These are phyloP conservation scores for Eutypella sp. DNA, from an alignment of 2,329 filamentous ascomycete genomes.

Conservation along the genomic window DNA sequence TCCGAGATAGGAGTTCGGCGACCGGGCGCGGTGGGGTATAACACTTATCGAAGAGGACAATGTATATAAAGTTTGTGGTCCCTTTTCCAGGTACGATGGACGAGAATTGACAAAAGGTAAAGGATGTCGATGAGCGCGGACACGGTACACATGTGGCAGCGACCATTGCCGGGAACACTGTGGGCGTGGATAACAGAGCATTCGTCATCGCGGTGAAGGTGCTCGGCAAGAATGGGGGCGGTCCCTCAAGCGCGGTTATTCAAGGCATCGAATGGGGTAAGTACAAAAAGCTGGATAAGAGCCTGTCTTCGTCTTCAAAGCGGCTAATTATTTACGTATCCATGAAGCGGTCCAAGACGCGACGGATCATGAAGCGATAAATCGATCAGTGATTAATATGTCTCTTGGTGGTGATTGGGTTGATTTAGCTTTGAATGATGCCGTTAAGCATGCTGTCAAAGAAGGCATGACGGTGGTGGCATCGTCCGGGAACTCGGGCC, in stretches of 20 bases:
- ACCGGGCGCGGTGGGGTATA: conserved; percentile 21
- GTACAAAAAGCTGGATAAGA: neutral
- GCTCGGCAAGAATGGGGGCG: conserved; percentile 11
- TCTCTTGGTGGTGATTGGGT: conserved; percentile 17
- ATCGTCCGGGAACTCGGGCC: conserved; percentile 21
- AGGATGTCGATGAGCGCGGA: conserved; percentile 21
- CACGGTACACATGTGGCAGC: conserved; percentile 24
- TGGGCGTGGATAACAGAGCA: conserved; percentile 23
- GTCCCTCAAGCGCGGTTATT: conserved; percentile 11
- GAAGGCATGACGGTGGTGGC: conserved; percentile 22
- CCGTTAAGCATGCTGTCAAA: conserved; percentile 12
- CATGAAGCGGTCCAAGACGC: conserved; percentile 21
- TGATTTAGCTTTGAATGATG: conserved; percentile 16
- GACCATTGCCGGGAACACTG: conserved; percentile 19
- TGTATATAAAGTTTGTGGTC: conserved; percentile 8
- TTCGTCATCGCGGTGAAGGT: conserved; percentile 22
- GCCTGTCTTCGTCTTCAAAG: neutral
- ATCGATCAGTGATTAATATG: conserved; percentile 24
- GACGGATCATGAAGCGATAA: conserved; percentile 9
- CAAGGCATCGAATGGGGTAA: conserved; percentile 24
- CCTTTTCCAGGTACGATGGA: neutral
- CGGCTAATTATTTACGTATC: conserved; percentile 6
- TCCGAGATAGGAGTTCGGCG: conserved; percentile 17
- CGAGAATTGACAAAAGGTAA: neutral
- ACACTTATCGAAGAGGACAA: conserved; percentile 18